These are phyloP conservation scores for Helicostylum pulchrum DNA, from an alignment of 192 early-diverging fungal species.

Conservation along the genomic window DNA sequence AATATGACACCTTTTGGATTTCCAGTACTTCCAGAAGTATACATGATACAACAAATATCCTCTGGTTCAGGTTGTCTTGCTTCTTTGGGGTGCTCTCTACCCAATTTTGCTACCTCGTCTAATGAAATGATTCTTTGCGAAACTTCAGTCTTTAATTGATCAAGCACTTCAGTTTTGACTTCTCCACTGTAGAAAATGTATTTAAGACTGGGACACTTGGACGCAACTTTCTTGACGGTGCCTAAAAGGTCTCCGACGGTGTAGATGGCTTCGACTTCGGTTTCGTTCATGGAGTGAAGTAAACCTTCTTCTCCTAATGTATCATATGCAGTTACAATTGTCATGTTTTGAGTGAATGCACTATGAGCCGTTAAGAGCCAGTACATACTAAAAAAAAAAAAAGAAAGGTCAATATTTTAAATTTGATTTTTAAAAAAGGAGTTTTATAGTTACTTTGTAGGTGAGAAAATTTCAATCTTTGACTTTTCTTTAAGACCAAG, in stretches of 20 bases:
- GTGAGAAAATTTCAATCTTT: slow-evolving; percentile 65
- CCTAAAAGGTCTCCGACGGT: slow-evolving; percentile 71
- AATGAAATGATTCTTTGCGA: slow-evolving; percentile 53
- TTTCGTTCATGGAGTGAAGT: slow-evolving; percentile 79
- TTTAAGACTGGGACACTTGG: slow-evolving; percentile 59
- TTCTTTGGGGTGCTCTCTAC: slow-evolving; percentile 60
- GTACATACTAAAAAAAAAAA: slow-evolving; percentile 40
- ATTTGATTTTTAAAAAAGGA: background rate
- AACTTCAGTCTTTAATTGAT: slow-evolving; percentile 42
- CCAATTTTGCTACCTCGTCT: slow-evolving; percentile 64
- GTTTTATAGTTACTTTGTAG: slow-evolving; percentile 65
- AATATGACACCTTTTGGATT: slow-evolving; percentile 91
- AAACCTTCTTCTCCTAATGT: slow-evolving; percentile 85
- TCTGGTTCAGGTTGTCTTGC: slow-evolving; percentile 63
- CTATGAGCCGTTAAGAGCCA: slow-evolving; percentile 72
- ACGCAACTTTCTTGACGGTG: slow-evolving; percentile 58
- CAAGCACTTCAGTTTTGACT: slow-evolving; percentile 46
- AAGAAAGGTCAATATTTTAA: background rate
- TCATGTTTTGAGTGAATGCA: slow-evolving; percentile 72
- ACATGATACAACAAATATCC: slow-evolving; percentile 86
- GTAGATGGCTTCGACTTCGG: slow-evolving; percentile 67
- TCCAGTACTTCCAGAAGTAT: slow-evolving; percentile 87
- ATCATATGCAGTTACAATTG: slow-evolving; percentile 86
- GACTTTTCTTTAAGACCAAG: slow-evolving; percentile 50
- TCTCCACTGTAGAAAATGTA: slow-evolving; percentile 71